Evolutionary conservation across 164 flowering plant genomes (phyloP), one percentile per base, ranked within the genome.

Genomic region (Stephania cephalantha): DNA sequence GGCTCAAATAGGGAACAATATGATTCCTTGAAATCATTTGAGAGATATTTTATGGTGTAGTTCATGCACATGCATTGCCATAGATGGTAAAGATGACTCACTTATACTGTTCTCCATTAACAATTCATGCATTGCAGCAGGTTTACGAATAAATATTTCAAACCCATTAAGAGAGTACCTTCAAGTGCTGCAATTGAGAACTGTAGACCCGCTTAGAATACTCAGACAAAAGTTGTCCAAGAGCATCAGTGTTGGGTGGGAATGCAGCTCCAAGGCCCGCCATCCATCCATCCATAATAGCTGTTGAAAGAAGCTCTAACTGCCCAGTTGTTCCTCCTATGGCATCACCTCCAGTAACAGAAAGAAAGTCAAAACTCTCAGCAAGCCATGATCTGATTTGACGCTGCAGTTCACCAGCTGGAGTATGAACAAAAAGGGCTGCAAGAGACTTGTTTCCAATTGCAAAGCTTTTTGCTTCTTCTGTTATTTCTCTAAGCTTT

Each of bases 241-340:
- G 88, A 81, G 99, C 98, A 87, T 95, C 99, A 69, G 99, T 95
- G 75, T 71, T 79, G 30, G 99, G 95, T 76, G 93, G 98, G 75
- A 84, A 18, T 4, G 99, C 98, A 73, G 94, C 91, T 78, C 99
- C 99, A 74, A 95, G 95, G 64, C 99, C 98, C 75, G 98, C 98
- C 99, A 96, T 96, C 99, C 99, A 96, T 74, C 99, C 99, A 84
- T 96, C 99, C 98, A 93, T 96, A 65, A 96, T 96, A 75, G 97
- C 96, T 46, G 99, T 94, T 70, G 98, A 96, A 73, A 96, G 98
- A 76, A 96, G 94, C 77, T 96, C 99, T 70, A 96, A 77, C 81
- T 94, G 98, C 73, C 97, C 97, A 69, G 95, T 82, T 61, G 90
- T 69, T 15, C 97, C 97, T 20, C 89, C 94, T 45, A 88, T 75